Evolutionary conservation across 2,329 filamentous ascomycete species (phyloP).

Genomic region (Sporothrix inflata): DNA sequence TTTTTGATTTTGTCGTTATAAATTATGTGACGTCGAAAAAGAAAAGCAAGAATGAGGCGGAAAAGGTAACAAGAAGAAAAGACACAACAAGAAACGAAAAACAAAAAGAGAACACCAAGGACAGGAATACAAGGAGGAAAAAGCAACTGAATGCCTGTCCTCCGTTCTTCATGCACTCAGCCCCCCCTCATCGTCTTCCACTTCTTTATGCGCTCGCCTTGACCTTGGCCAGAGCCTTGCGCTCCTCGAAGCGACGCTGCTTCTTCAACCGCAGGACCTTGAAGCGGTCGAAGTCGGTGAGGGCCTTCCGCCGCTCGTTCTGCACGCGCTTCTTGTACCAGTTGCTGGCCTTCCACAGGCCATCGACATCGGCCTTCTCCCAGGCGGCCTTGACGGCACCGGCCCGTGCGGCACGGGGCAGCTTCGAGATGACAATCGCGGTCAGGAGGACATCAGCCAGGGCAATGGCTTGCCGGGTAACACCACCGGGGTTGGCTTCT

Average conservation of each 20-base stretch:
- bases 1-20: constrained; percentile 22
- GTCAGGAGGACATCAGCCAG: constrained; percentile 87
- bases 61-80: neutral
- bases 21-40: constrained; percentile 19
- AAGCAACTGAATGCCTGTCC: neutral
- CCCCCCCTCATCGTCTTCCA: constrained; percentile 7
- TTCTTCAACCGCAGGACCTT: constrained; percentile 99
- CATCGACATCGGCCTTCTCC: constrained; percentile 88
- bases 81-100: constrained; percentile 16
- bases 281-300: constrained; percentile 99
- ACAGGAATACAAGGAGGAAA: neutral
- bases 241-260: constrained; percentile 97
- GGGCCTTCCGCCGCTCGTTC: constrained; percentile 81
- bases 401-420: constrained; percentile 83
- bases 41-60: neutral
- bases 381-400: constrained; percentile 84
- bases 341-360: constrained; percentile 87
- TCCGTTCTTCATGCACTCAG: neutral
- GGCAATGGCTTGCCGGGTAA: constrained; percentile 83
- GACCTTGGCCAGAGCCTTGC: constrained; percentile 94
- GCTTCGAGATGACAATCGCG: constrained; percentile 81
- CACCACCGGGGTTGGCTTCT: constrained; percentile 70
- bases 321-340: constrained; percentile 94
- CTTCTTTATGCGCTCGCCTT: constrained; percentile 72
- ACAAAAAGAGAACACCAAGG: neutral